Conservation (phyloP, 306 rosid genomes). For the Lathyrus aphaca region DNA sequence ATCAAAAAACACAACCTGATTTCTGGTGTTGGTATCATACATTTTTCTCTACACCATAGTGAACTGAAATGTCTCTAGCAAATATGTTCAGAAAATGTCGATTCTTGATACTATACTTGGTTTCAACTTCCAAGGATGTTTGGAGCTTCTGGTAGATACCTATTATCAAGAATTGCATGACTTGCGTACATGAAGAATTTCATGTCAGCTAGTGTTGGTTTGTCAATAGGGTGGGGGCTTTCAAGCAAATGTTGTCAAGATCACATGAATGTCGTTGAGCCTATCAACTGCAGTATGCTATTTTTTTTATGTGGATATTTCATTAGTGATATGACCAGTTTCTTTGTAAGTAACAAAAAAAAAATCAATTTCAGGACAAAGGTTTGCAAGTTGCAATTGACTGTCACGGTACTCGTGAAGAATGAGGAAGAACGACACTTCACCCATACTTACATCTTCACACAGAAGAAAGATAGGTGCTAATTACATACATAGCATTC, state of each 20-base stretch:
- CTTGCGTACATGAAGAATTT: slow-evolving; percentile 35
- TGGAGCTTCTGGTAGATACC: slow-evolving; percentile 7
- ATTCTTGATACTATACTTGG: not conserved
- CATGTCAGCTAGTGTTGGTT: not conserved
- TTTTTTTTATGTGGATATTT: not conserved
- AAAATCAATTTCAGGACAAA: slow-evolving; percentile 12
- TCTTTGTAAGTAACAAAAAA: not conserved
- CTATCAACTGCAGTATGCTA: slow-evolving; percentile 19
- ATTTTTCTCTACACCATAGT: no score
- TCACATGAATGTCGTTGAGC: not conserved
- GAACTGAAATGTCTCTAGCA: no score
- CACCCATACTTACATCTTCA: slow-evolving; percentile 5
- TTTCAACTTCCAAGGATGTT: slow-evolving; percentile 19
- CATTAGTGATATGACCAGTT: not conserved
- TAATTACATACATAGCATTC: slow-evolving; percentile 1
- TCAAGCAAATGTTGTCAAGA: slow-evolving; percentile 10
- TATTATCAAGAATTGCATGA: not conserved
- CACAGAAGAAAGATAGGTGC: slow-evolving; percentile 13
- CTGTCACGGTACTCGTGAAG: slow-evolving; percentile 7
- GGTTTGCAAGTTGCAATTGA: not conserved
- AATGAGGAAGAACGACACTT: not conserved
- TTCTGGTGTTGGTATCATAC: not conserved
- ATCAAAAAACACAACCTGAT: slow-evolving; percentile 1
- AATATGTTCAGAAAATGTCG: no score
- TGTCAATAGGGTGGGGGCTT: slow-evolving; percentile 2